A percentile compares a stretch with the other conserved stretches of the same genome.
Conservation (phyloP, 2,329 filamentous ascomycete genomes). For the Gremmenia infestans region DNA sequence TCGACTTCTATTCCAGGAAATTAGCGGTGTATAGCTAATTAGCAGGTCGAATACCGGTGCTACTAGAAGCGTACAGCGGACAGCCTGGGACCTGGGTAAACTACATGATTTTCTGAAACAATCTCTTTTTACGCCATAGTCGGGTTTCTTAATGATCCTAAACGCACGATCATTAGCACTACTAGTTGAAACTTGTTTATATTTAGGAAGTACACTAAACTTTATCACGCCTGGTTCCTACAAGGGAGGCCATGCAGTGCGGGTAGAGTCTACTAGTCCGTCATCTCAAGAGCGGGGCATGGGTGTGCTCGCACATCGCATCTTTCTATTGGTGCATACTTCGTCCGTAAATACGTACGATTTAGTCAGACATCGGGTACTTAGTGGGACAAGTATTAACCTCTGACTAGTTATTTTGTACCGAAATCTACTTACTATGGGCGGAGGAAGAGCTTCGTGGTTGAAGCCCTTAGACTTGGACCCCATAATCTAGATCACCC, state of each 20-base stretch:
- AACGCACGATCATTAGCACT: background rate
- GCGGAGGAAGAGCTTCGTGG: background rate
- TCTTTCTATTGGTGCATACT: too few species aligned
- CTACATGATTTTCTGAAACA: background rate
- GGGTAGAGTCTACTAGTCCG: background rate
- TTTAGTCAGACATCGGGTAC: background rate
- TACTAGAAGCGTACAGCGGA: too few species aligned
- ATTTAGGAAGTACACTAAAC: background rate
- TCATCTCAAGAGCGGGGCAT: too few species aligned
- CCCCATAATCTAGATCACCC: background rate
- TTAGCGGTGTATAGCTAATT: too few species aligned
- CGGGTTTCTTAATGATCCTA: background rate
- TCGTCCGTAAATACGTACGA: too few species aligned
- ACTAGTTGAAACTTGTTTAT: background rate
- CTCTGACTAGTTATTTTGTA: too few species aligned
- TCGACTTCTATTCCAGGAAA: too few species aligned
- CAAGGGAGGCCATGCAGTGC: background rate
- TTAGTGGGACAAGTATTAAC: background rate
- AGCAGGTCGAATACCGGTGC: too few species aligned
- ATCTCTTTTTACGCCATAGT: background rate
- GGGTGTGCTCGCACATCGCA: too few species aligned
- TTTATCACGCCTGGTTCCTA: background rate
- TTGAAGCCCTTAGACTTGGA: background rate
- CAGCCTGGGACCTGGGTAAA: background rate
- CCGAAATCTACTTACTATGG: too few species aligned